Evolutionary conservation across 2,329 filamentous ascomycete species (phyloP).

Genomic region (Pseudogymnoascus sp.): DNA sequence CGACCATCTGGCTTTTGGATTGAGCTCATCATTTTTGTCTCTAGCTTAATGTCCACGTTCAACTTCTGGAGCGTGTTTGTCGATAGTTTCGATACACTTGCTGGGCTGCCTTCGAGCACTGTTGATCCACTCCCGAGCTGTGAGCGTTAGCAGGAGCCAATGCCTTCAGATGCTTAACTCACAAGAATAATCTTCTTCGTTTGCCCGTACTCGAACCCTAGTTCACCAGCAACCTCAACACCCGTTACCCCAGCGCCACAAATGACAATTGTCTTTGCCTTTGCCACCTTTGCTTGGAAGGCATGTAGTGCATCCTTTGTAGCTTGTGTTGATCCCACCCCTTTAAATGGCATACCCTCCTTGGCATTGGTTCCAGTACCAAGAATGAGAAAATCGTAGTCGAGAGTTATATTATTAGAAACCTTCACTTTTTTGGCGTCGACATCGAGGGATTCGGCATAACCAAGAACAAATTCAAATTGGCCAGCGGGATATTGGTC

Average conservation of each 20-base stretch:
- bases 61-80: slow-evolving; percentile 40
- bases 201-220: slow-evolving; percentile 24
- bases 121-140: slow-evolving; percentile 27
- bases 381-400: slow-evolving; percentile 46
- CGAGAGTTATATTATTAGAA: slow-evolving; percentile 25
- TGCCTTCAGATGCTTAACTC: neutral
- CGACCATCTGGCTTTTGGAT: slow-evolving; percentile 34
- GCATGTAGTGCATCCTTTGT: slow-evolving; percentile 18
- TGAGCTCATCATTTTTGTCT: slow-evolving; percentile 34
- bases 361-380: slow-evolving; percentile 43
- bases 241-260: slow-evolving; percentile 29
- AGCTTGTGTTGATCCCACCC: slow-evolving; percentile 32
- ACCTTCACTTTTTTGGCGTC: slow-evolving; percentile 36
- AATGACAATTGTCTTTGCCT: slow-evolving; percentile 25
- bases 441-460: slow-evolving; percentile 37
- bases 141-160: neutral
- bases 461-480: slow-evolving; percentile 46
- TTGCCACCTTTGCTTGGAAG: slow-evolving; percentile 19
- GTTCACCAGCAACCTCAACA: slow-evolving; percentile 28
- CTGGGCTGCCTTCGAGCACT: slow-evolving; percentile 19
- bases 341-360: slow-evolving; percentile 43
- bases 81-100: slow-evolving; percentile 20
- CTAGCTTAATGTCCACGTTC: slow-evolving; percentile 41
- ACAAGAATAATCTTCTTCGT: slow-evolving; percentile 24
- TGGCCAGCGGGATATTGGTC: slow-evolving; percentile 36